Conservation (phyloP, 176 grass and related monocot genomes). For the Coix lacrymajobi region DNA sequence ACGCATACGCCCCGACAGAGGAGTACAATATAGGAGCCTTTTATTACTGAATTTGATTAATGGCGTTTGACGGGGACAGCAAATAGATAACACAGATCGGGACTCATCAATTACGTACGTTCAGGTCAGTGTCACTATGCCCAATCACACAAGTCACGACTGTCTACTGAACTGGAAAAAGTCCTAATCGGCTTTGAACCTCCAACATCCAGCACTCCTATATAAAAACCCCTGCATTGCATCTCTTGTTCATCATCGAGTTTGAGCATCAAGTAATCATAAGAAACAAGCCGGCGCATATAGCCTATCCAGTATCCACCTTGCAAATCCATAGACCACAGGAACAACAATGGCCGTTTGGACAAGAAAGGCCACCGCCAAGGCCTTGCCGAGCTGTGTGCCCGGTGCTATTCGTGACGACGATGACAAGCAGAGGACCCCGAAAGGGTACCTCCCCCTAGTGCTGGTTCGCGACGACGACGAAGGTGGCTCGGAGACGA, state of each 20-base stretch:
- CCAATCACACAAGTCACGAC: not conserved
- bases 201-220: not conserved
- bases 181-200: not conserved
- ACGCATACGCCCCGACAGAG: not conserved
- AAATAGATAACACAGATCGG: not conserved
- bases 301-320: not conserved
- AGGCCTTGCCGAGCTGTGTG: not conserved
- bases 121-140: not conserved
- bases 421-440: not conserved
- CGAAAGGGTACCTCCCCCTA: not conserved
- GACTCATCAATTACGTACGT: not conserved
- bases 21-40: not conserved
- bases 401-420: not conserved
- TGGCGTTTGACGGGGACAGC: not conserved
- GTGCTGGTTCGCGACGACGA: not conserved
- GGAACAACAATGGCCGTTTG: not conserved
- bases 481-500: not conserved
- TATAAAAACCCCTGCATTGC: not conserved
- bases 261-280: not conserved
- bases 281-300: not conserved
- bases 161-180: not conserved
- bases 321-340: not conserved
- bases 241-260: not conserved
- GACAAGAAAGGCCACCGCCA: not conserved
- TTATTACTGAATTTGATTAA: slow-evolving; percentile 6